A percentile compares a stretch with the other conserved stretches of the same genome.
Evolutionary conservation across 139 green algal species (phyloP).

Genomic region (Yamagishiella unicocca): DNA sequence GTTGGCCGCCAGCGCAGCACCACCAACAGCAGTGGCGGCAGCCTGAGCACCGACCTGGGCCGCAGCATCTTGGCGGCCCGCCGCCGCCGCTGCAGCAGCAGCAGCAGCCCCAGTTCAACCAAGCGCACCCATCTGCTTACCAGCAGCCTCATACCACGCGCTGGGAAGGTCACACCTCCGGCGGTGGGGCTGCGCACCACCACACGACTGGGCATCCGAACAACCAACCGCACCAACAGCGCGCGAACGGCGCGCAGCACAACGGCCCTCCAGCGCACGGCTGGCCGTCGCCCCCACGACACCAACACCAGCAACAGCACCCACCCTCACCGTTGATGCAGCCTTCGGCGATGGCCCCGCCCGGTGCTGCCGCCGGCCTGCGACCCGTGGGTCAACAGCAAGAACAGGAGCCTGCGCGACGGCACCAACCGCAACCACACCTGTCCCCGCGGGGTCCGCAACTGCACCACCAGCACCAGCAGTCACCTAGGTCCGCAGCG

Average conservation of each 20-base stretch:
- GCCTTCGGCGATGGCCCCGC: not conserved
- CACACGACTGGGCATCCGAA: no score
- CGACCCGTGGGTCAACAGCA: slow-evolving; percentile 8
- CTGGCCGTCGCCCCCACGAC: not conserved
- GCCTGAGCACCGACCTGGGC: not conserved
- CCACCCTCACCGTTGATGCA: not conserved
- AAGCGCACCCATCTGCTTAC: not conserved
- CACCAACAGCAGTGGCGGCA: not conserved
- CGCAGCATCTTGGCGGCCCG: not conserved
- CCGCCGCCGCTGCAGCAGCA: no score
- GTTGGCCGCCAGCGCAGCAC: not conserved
- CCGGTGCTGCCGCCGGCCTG: not conserved
- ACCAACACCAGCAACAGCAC: not conserved
- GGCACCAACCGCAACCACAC: not conserved
- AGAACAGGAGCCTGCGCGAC: not conserved
- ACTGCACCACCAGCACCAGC: no score
- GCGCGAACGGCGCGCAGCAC: not conserved
- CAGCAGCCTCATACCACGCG: slow-evolving; percentile 4
- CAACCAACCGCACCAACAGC: not conserved
- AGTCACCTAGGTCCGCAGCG: no score
- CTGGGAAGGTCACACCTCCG: no score
- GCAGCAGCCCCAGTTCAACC: not conserved
- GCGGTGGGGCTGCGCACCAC: no score
- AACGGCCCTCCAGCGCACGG: not conserved
- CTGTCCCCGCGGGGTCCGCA: not conserved